Evolutionary conservation across 2,329 filamentous ascomycete species (phyloP).

Genomic region (Trichoderma koningii): DNA sequence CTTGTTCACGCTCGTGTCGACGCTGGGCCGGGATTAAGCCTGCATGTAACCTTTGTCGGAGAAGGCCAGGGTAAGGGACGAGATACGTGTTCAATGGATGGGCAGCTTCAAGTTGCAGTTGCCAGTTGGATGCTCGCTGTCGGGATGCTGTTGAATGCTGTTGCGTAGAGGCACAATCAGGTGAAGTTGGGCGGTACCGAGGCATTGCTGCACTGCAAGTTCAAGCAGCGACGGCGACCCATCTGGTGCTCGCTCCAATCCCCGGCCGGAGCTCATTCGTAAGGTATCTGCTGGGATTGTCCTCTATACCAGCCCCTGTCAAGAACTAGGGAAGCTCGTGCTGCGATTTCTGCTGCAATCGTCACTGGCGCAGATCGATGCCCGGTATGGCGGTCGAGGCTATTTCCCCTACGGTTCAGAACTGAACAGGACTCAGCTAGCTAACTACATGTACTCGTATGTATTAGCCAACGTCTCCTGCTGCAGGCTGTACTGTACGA

Average conservation of each 20-base stretch:
- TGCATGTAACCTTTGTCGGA: slow-evolving; percentile 1
- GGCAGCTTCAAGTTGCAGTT: neutral
- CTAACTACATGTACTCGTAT: too few relatives aligned
- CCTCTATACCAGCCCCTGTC: slow-evolving; percentile 13
- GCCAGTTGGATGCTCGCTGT: neutral
- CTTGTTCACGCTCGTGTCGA: neutral
- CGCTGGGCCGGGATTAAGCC: slow-evolving; percentile 3
- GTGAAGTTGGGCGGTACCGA: too few relatives aligned
- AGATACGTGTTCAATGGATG: too few relatives aligned
- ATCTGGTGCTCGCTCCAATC: neutral
- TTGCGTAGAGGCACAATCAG: neutral
- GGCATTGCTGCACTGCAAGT: too few relatives aligned
- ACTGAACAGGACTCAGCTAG: neutral
- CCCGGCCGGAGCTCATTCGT: neutral
- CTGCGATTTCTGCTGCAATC: slow-evolving; percentile 20
- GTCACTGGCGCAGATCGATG: slow-evolving; percentile 24
- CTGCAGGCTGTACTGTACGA: neutral
- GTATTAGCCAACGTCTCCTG: neutral
- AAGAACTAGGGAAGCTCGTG: slow-evolving; percentile 15
- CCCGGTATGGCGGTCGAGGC: slow-evolving; percentile 6
- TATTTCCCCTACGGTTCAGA: slow-evolving; percentile 1
- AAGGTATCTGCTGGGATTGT: neutral
- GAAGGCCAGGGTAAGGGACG: neutral
- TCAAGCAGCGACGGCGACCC: neutral
- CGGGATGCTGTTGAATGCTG: neutral